A percentile compares a stretch with the other conserved stretches of the same genome.
These are phyloP conservation scores for Apophysomyces variabilis DNA, from an alignment of 371 early-diverging fungal genomes.

Conservation along the genomic window DNA sequence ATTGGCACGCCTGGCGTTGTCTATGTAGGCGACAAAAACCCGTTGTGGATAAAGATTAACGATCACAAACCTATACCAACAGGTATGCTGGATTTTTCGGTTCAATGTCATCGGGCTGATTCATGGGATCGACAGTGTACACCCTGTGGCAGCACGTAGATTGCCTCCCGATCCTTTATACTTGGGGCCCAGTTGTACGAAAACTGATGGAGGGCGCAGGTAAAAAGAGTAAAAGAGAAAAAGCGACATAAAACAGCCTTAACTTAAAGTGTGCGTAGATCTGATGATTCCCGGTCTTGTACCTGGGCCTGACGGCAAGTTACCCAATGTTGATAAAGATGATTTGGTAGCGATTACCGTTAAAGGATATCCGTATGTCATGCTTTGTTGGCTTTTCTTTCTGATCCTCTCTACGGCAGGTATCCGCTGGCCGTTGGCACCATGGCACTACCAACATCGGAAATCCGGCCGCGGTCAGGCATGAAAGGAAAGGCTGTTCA, in stretches of 20 bases:
- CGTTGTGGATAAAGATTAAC: conserved; percentile 65
- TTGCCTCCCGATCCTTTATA: conserved; percentile 64
- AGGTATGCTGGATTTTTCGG: conserved; percentile 25
- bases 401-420: conserved; percentile 18
- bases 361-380: conserved; percentile 52
- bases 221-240: conserved; percentile 23
- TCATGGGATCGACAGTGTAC: conserved; percentile 53
- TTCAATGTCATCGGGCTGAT: not conserved
- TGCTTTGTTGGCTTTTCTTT: not conserved
- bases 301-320: conserved; percentile 41
- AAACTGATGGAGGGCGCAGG: conserved; percentile 71
- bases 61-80: conserved; percentile 41
- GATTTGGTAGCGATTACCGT: conserved; percentile 60
- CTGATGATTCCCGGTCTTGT: conserved; percentile 71
- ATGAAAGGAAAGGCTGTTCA: conserved; percentile 78
- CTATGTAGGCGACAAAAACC: conserved; percentile 58
- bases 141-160: conserved; percentile 67
- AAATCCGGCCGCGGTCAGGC: conserved; percentile 53
- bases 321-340: conserved; percentile 52
- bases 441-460: conserved; percentile 54
- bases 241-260: conserved; percentile 16
- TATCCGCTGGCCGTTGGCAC: conserved; percentile 64
- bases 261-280: conserved; percentile 34
- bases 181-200: conserved; percentile 63
- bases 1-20: conserved; percentile 63